Base-by-base conservation (phyloP, 2,329 filamentous ascomycete genomes). In the Clathrospora elynae region DNA sequence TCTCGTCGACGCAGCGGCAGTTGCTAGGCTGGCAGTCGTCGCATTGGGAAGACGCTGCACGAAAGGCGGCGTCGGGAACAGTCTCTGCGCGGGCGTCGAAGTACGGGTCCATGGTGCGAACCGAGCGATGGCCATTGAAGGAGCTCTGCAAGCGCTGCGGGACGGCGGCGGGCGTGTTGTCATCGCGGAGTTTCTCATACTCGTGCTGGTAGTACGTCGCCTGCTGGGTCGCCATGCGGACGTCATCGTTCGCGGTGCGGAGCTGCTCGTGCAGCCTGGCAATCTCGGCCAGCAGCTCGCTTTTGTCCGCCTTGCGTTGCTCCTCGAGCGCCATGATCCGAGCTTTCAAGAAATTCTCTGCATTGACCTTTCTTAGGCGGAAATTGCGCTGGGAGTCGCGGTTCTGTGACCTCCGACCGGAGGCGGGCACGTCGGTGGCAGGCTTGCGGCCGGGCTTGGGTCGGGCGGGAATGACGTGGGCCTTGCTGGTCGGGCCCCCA, bases 381-480 rank as follows among this genome's bases (percentile, higher is more conserved):
- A 97, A 97, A 1, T 88, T 89, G 45, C 92, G 79, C 73, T 97
- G 92, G 3, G 92, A 92, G 32, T 89, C 88, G 47, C 93, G 82
- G 70, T 97, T 97, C 74, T 97, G 93, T 1, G 89, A 88, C 76
- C 96, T 95, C 55, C 93, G 84, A 75, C 95, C 95, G 29, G 90
- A 95, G 2, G 88, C 88, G 10, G 91, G 90, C 37, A 91, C 95
- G 66, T 96, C 91, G 23, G 89, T 95, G 32, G 90, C 89, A 3
- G 92, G 91, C 78, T 97, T 97, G 58, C 92, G 84, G 34, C 92
- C 92, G 14, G 93, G 92, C 77, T 73, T 75, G 6, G 75, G 74
- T 16, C 75, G 69, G 5, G 73, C 62, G 22, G 71, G 73, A 14
- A 77, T 61, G 3, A 54, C 57, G 55, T 72, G 66, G 29, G 35